A percentile compares a stretch with the other conserved stretches of the same genome.
These are phyloP conservation scores for Cercospora zeae-maydis DNA, from an alignment of 2,329 filamentous ascomycete species.

Conservation along the genomic window DNA sequence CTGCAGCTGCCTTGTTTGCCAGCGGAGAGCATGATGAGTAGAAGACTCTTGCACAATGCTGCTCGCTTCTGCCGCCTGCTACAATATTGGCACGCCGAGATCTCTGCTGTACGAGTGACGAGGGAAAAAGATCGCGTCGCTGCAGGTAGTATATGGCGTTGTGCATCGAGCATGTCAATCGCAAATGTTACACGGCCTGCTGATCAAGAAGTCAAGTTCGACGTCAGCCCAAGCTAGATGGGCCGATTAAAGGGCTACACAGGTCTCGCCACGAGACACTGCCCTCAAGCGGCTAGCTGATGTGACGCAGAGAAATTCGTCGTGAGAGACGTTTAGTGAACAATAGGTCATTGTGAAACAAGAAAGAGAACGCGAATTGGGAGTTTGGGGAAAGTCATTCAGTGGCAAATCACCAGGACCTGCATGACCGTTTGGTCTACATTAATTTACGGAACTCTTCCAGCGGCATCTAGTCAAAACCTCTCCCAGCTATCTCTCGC, in stretches of 20 bases:
- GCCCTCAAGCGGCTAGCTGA: not conserved
- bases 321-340: not conserved
- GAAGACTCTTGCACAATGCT: not conserved
- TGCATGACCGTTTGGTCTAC: not conserved
- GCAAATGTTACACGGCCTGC: not conserved
- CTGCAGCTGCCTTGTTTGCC: not conserved
- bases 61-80: not conserved
- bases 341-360: not conserved
- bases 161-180: not conserved
- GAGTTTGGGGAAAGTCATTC: not conserved
- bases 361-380: not conserved
- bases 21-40: not conserved
- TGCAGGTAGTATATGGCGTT: not conserved
- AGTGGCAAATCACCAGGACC: not conserved
- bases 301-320: not conserved
- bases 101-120: not conserved
- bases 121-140: not conserved
- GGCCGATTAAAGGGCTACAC: not conserved
- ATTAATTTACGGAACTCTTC: not conserved
- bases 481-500: not conserved
- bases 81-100: not conserved
- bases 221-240: not conserved
- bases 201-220: not conserved
- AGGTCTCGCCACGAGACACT: not conserved
- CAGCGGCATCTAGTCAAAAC: not conserved